Percentiles rank a stretch among this genome's conserved stretches.
These are phyloP conservation scores for Clarireedia homoeocarpa DNA, from an alignment of 2,329 filamentous ascomycete species.

Conservation along the genomic window DNA sequence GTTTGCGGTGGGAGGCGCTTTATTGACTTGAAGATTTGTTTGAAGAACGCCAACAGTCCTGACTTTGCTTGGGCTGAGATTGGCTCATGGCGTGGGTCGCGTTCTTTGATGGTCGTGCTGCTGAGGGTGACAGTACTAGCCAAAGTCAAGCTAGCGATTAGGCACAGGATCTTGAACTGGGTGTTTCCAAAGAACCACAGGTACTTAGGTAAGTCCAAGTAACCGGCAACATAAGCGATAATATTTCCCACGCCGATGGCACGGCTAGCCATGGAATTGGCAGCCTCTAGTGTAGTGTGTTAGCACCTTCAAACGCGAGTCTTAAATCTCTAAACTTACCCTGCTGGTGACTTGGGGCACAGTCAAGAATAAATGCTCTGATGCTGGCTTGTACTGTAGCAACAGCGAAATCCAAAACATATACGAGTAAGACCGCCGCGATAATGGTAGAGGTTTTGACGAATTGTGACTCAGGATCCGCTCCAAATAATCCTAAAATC, in stretches of 20 bases:
- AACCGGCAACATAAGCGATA: conserved; percentile 80
- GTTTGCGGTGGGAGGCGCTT: conserved; percentile 75
- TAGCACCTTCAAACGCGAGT: neutral
- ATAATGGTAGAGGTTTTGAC: conserved; percentile 63
- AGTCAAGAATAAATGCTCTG: conserved; percentile 88
- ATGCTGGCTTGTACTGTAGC: conserved; percentile 94
- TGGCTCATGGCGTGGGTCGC: conserved; percentile 69
- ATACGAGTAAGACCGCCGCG: conserved; percentile 78
- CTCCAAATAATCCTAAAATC: conserved; percentile 62
- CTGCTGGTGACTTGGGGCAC: conserved; percentile 86
- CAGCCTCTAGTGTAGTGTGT: conserved; percentile 37
- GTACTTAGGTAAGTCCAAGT: conserved; percentile 65
- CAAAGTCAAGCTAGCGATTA: conserved; percentile 71
- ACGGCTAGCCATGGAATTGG: conserved; percentile 90
- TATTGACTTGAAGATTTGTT: conserved; percentile 67
- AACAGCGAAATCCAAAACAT: conserved; percentile 87
- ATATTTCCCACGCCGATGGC: conserved; percentile 86
- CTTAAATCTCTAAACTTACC: conserved; percentile 28
- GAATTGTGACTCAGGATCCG: conserved; percentile 53
- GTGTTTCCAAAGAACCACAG: conserved; percentile 76
- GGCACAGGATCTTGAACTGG: conserved; percentile 89
- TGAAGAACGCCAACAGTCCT: conserved; percentile 73
- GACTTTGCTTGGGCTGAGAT: conserved; percentile 50
- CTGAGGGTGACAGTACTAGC: conserved; percentile 63
- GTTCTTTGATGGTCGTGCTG: conserved; percentile 61